phyloP scores from a whole-genome alignment of 441 rosid genomes.

The Erysimum cheiri region DNA sequence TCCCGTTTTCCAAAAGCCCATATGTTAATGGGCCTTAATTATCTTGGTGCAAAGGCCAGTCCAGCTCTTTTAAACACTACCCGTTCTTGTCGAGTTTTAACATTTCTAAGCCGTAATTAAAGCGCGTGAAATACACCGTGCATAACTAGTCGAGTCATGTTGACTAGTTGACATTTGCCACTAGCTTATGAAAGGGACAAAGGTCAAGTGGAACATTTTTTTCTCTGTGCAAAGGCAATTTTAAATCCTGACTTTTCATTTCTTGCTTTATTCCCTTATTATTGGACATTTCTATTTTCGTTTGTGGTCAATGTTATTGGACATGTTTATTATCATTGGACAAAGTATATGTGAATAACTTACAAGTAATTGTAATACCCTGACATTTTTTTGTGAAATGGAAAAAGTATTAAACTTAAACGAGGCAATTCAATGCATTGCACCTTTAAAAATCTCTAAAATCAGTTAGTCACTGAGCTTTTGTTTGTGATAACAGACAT shows the following conservation, averaged over 20 bases:
- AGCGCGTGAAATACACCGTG: neutral
- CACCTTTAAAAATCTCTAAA: too few species aligned
- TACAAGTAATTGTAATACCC: neutral
- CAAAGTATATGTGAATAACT: too few species aligned
- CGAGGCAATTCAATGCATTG: too few species aligned
- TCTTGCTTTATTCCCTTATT: neutral
- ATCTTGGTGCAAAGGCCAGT: neutral
- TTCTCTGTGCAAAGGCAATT: neutral
- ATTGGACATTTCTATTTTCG: neutral
- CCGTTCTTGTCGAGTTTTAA: neutral
- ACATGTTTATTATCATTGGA: too few species aligned
- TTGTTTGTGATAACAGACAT: too few species aligned
- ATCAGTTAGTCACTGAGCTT: too few species aligned
- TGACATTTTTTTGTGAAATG: too few species aligned
- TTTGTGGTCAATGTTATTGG: slow-evolving; percentile 1
- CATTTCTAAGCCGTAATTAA: neutral
- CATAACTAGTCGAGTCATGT: neutral
- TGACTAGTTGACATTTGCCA: slow-evolving; percentile 15
- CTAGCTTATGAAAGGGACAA: slow-evolving; percentile 33
- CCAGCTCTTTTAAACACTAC: neutral
- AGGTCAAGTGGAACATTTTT: slow-evolving; percentile 5
- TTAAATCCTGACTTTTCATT: slow-evolving; percentile 15
- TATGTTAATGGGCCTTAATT: neutral
- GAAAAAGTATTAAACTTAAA: too few species aligned
- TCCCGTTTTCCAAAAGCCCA: neutral